Conservation (phyloP, 148 eudicot species). For the Silene latifolia region DNA sequence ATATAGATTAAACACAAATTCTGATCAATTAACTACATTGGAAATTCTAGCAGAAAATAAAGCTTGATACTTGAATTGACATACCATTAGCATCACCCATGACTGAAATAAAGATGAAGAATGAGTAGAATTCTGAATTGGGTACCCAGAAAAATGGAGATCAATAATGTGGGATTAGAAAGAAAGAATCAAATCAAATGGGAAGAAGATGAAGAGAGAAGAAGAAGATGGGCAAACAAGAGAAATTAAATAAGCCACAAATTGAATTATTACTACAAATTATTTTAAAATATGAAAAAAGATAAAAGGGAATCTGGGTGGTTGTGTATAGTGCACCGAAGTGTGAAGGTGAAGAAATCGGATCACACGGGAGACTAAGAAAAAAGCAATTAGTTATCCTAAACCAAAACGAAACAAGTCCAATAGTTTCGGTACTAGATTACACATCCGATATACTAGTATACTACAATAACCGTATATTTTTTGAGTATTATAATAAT, state of each 20-base stretch:
- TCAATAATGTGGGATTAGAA: not conserved
- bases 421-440: too few species aligned
- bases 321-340: conserved; percentile 1
- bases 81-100: conserved; percentile 31
- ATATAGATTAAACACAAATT: too few species aligned
- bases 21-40: not conserved
- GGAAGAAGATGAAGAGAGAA: not conserved
- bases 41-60: not conserved
- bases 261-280: not conserved
- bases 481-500: too few species aligned
- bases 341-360: conserved; percentile 19
- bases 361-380: too few species aligned
- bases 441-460: too few species aligned
- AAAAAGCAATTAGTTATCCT: too few species aligned
- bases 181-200: not conserved
- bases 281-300: not conserved
- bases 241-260: not conserved
- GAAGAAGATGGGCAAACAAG: not conserved
- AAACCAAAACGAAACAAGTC: too few species aligned
- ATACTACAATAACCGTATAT: too few species aligned
- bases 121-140: conserved; percentile 11
- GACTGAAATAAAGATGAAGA: conserved; percentile 7
- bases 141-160: conserved; percentile 11
- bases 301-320: not conserved
- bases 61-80: not conserved